These are phyloP conservation scores for Pseudogymnoascus pannorum DNA, from an alignment of 2,329 filamentous ascomycete species.

Conservation along the genomic window DNA sequence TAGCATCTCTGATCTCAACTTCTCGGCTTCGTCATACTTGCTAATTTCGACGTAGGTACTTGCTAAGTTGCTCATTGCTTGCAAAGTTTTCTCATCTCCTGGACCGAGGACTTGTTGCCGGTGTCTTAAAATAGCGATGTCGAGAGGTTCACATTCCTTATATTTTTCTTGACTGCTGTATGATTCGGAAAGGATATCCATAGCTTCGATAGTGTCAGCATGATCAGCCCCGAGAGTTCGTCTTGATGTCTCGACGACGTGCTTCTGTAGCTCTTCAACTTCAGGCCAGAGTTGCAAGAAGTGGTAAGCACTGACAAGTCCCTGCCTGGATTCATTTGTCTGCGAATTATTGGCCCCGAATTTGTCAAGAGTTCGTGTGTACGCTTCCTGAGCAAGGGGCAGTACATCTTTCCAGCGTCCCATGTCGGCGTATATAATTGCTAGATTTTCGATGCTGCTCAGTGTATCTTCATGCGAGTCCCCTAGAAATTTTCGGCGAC, in stretches of 20 bases:
- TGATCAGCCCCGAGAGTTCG: neutral
- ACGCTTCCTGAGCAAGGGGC: neutral
- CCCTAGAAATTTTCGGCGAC: neutral
- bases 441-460: neutral
- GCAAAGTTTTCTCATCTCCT: neutral
- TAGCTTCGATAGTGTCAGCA: neutral
- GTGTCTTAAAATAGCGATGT: neutral
- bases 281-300: neutral
- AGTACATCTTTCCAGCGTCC: neutral
- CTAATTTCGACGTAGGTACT: neutral
- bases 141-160: neutral
- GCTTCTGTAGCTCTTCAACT: neutral
- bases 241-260: neutral
- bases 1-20: neutral
- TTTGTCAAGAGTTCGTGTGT: neutral
- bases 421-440: neutral
- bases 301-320: neutral
- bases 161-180: neutral
- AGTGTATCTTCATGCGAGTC: neutral
- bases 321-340: neutral
- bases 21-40: neutral
- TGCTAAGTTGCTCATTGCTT: neutral
- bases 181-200: neutral
- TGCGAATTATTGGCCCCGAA: neutral
- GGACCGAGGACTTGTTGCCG: neutral